These are phyloP conservation scores for Hypoxylon sp. DNA, from an alignment of 2,329 filamentous ascomycete species.

Conservation along the genomic window DNA sequence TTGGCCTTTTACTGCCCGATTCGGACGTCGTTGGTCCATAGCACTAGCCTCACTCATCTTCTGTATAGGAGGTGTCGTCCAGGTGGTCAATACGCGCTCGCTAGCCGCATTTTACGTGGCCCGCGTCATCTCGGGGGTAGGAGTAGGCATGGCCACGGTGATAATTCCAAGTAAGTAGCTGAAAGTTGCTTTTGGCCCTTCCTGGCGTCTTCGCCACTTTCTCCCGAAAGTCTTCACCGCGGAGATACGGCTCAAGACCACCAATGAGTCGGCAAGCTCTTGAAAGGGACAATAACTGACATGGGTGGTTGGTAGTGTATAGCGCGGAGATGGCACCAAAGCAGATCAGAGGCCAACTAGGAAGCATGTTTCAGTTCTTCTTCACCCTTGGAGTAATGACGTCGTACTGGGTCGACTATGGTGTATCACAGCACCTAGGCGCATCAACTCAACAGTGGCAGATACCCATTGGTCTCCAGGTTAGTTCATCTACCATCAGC, in stretches of 20 bases:
- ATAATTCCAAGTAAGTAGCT: constrained; percentile 58
- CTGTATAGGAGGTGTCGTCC: constrained; percentile 60
- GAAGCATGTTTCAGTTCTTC: constrained; percentile 62
- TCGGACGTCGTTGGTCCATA: constrained; percentile 59
- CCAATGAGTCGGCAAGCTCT: neutral
- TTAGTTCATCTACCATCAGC: constrained; percentile 44
- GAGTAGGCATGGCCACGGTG: constrained; percentile 57
- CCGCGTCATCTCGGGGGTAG: constrained; percentile 55
- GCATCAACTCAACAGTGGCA: constrained; percentile 64
- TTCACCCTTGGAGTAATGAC: constrained; percentile 61
- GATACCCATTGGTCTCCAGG: constrained; percentile 63
- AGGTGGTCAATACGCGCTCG: constrained; percentile 58
- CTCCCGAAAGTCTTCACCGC: neutral
- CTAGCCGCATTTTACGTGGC: constrained; percentile 58
- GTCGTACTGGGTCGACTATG: constrained; percentile 64
- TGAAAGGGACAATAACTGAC: neutral
- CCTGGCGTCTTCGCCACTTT: neutral
- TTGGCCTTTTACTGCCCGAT: constrained; percentile 60
- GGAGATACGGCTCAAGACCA: neutral
- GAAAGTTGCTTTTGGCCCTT: neutral
- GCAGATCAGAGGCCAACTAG: constrained; percentile 57
- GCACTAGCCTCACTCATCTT: constrained; percentile 60
- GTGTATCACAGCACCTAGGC: constrained; percentile 58
- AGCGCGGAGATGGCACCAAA: constrained; percentile 64
- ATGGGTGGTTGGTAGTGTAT: constrained; percentile 57